These are phyloP conservation scores for Phellopilus nigrolimitatus DNA, from an alignment of 1,284 basidiomycete genomes.

Conservation along the genomic window DNA sequence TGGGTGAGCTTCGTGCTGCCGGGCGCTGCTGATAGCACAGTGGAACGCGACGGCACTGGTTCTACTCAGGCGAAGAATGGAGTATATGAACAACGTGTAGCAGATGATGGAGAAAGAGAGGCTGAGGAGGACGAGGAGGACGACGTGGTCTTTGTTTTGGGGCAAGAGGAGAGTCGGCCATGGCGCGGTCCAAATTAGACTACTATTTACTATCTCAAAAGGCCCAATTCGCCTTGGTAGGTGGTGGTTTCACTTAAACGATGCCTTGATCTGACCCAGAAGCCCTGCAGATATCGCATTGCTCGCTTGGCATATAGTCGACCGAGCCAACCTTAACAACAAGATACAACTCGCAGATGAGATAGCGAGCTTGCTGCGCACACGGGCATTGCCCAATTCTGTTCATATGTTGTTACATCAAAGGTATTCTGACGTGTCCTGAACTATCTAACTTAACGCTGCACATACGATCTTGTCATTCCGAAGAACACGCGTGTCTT, in stretches of 20 bases:
- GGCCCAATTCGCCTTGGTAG: no score
- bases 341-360: no score
- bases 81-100: conserved; percentile 21
- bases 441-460: conserved; percentile 1
- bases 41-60: conserved; percentile 27
- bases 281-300: no score
- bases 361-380: no score
- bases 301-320: no score
- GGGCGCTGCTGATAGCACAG: conserved; percentile 46
- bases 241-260: no score
- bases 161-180: conserved; percentile 28
- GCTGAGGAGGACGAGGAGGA: conserved; percentile 51
- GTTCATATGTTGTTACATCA: neutral
- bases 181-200: conserved; percentile 24
- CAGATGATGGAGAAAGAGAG: conserved; percentile 26
- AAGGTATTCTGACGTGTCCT: neutral
- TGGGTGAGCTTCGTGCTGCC: conserved; percentile 76
- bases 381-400: neutral
- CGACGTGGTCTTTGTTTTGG: conserved; percentile 49
- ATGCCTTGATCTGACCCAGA: no score
- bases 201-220: neutral
- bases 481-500: no score
- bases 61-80: neutral
- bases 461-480: conserved; percentile 14
- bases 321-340: no score